Conservation (phyloP, 768 basidiomycete species). For the Vararia minispora region DNA sequence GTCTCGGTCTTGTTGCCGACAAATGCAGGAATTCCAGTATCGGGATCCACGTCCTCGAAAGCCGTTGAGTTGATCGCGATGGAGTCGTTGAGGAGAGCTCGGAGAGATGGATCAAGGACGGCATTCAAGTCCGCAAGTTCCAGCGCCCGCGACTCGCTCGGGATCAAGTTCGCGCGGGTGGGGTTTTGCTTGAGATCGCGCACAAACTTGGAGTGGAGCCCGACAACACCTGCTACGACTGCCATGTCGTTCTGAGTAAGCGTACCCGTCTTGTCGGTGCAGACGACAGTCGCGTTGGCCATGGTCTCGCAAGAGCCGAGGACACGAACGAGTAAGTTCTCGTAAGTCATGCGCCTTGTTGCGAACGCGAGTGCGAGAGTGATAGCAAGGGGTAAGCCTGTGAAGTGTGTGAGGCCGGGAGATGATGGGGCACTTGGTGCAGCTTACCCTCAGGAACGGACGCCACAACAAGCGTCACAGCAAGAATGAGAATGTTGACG, state of each 20-base stretch:
- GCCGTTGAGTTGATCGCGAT: slow-evolving; percentile 40
- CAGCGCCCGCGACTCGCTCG: neutral
- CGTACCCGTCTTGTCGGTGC: slow-evolving; percentile 33
- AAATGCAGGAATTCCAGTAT: slow-evolving; percentile 25
- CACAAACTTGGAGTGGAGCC: slow-evolving; percentile 33
- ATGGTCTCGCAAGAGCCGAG: slow-evolving; percentile 40
- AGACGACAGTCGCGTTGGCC: slow-evolving; percentile 37
- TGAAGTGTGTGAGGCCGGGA: neutral
- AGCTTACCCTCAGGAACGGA: slow-evolving; percentile 35
- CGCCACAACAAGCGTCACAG: slow-evolving; percentile 39
- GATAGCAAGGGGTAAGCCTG: slow-evolving; percentile 38
- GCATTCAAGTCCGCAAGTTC: slow-evolving; percentile 4
- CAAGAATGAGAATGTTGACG: slow-evolving; percentile 37
- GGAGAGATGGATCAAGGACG: slow-evolving; percentile 20
- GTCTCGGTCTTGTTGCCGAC: slow-evolving; percentile 42
- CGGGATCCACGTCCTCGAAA: slow-evolving; percentile 31
- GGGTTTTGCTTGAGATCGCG: neutral
- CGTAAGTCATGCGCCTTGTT: slow-evolving; percentile 37
- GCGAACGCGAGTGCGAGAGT: slow-evolving; percentile 43
- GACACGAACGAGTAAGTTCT: slow-evolving; percentile 37
- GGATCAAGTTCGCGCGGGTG: neutral
- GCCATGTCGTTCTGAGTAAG: slow-evolving; percentile 37
- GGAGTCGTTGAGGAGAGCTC: slow-evolving; percentile 31
- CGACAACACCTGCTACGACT: slow-evolving; percentile 36
- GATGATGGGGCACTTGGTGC: neutral